These are phyloP conservation scores for Hemisphaericaspora xylofermentans DNA, from an alignment of 1,139 yeast genomes.

Conservation along the genomic window DNA sequence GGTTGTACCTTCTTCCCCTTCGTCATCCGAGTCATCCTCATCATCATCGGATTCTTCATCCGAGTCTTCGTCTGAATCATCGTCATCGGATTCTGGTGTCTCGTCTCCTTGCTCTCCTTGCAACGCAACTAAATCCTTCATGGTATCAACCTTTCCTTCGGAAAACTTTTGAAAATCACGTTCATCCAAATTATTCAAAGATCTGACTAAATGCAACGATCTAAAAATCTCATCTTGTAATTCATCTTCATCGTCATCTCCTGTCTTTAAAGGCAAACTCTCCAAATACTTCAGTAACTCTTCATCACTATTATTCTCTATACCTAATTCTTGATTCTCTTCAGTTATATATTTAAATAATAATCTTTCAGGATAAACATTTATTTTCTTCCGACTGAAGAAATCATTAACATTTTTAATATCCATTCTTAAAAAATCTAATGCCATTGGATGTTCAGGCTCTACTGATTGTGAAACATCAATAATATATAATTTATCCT, in stretches of 20 bases:
- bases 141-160: conserved; percentile 77
- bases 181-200: conserved; percentile 73
- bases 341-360: conserved; percentile 72
- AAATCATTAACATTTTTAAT: conserved; percentile 92
- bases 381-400: conserved; percentile 68
- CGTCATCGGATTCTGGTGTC: conserved; percentile 26
- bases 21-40: conserved; percentile 32
- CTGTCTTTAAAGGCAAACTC: conserved; percentile 52
- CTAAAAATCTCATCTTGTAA: conserved; percentile 82
- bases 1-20: conserved; percentile 26
- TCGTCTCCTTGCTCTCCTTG: conserved; percentile 25
- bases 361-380: conserved; percentile 76
- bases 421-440: conserved; percentile 95
- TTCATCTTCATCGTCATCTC: conserved; percentile 45
- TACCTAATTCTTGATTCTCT: conserved; percentile 35
- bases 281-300: conserved; percentile 39
- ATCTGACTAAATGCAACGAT: conserved; percentile 78
- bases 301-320: conserved; percentile 42
- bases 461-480: conserved; percentile 98
- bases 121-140: conserved; percentile 56
- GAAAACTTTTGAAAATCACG: conserved; percentile 82
- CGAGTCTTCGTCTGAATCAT: conserved; percentile 33
- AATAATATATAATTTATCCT: conserved; percentile 78
- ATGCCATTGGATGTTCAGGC: conserved; percentile 96
- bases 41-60: conserved; percentile 33